Conservation (phyloP, 352 stramenopile genomes). For the Globisporangium nagaii region DNA sequence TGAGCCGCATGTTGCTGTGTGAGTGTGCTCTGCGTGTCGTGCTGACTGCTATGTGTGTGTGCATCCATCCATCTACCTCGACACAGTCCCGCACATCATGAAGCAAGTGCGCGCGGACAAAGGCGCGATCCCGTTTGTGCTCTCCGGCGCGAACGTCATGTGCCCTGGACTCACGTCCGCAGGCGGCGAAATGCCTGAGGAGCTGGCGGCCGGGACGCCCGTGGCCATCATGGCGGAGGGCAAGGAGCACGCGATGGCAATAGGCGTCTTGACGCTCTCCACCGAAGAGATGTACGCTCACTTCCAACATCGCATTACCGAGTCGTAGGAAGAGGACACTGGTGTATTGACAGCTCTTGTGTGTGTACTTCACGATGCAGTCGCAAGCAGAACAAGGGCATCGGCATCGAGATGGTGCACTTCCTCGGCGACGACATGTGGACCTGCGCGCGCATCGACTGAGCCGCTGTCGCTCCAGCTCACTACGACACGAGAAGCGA, state of each 20-base stretch:
- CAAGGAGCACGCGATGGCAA: constrained; percentile 95
- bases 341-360: background rate
- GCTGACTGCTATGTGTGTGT: background rate
- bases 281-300: constrained; percentile 95
- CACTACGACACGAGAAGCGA: no score
- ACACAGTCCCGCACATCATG: constrained; percentile 88
- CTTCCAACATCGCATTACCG: no score
- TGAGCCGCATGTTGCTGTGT: no score
- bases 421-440: constrained; percentile 97
- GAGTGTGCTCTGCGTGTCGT: background rate
- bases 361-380: constrained; percentile 26
- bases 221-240: constrained; percentile 97
- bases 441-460: constrained; percentile 79
- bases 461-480: constrained; percentile 9
- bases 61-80: no score
- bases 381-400: constrained; percentile 94
- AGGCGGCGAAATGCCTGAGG: constrained; percentile 90
- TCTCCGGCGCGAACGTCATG: constrained; percentile 98
- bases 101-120: constrained; percentile 94
- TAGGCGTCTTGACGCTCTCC: constrained; percentile 95
- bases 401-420: constrained; percentile 95
- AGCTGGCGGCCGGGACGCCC: constrained; percentile 74
- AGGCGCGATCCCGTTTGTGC: constrained; percentile 96
- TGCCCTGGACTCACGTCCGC: constrained; percentile 96
- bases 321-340: no score